Evolutionary conservation across 176 grass and related monocot species (phyloP).

Genomic region (Eremochloa ophiuroides): DNA sequence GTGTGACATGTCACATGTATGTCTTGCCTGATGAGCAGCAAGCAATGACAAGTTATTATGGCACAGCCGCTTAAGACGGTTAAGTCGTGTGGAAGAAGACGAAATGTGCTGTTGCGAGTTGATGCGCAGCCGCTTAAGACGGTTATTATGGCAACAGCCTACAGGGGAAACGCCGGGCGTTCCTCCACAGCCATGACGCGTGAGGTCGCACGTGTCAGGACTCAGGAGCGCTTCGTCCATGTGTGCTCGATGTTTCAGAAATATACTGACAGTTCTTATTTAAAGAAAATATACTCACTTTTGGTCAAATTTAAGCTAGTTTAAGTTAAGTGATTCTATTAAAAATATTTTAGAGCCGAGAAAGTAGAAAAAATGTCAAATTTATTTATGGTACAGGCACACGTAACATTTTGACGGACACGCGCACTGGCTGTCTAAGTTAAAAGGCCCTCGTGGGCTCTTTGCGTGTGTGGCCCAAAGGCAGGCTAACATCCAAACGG

Average conservation of each 20-base stretch:
- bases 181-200: not conserved
- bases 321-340: no score
- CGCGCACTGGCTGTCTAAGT: no score
- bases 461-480: not conserved
- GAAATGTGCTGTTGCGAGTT: not conserved
- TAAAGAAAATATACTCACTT: no score
- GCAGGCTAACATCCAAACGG: no score
- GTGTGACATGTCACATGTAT: not conserved
- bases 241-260: not conserved
- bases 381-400: no score
- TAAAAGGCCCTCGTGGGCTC: not conserved
- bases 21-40: conserved; percentile 51
- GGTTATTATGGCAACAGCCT: not conserved
- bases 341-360: no score
- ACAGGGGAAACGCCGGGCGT: not conserved
- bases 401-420: no score
- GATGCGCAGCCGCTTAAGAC: not conserved
- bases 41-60: conserved; percentile 53
- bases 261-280: not conserved
- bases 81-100: not conserved
- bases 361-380: no score
- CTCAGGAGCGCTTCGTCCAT: no score
- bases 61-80: no score
- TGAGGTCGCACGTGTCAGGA: not conserved
- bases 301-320: no score